These are phyloP conservation scores for Starmerella gropengiesseri DNA, from an alignment of 805 yeast species.

Conservation along the genomic window DNA sequence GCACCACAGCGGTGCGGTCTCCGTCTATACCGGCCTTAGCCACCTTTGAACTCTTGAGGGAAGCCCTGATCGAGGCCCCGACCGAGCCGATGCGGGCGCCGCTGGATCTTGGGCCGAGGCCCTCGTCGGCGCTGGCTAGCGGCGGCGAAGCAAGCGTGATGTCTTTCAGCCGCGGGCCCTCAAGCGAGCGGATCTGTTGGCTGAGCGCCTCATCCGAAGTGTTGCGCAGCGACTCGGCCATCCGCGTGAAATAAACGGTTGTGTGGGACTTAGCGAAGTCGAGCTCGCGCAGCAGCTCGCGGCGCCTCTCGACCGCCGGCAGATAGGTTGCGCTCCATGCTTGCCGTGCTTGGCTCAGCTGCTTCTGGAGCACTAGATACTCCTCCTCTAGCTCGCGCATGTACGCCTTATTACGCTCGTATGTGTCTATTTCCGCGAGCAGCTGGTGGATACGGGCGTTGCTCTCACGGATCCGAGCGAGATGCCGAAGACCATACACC, in stretches of 20 bases:
- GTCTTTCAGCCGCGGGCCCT: too few species aligned
- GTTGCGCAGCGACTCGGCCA: neutral
- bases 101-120: too few species aligned
- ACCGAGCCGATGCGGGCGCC: too few species aligned
- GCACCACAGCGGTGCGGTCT: too few species aligned
- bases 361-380: neutral
- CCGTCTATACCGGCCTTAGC: too few species aligned
- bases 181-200: neutral
- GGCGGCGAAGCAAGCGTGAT: too few species aligned
- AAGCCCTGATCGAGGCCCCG: too few species aligned
- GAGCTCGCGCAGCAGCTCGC: constrained; percentile 8
- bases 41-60: too few species aligned
- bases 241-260: neutral
- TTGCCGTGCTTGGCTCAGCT: neutral
- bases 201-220: neutral
- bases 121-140: too few species aligned
- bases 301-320: constrained; percentile 15
- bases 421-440: constrained; percentile 5
- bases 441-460: constrained; percentile 15
- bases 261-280: constrained; percentile 7
- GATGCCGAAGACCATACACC: constrained; percentile 5
- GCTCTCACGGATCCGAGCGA: constrained; percentile 6
- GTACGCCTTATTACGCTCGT: constrained; percentile 10
- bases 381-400: constrained; percentile 9
- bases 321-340: constrained; percentile 13